phyloP scores from a whole-genome alignment of 768 basidiomycete species.

The Strobilomyces echinocephalus region DNA sequence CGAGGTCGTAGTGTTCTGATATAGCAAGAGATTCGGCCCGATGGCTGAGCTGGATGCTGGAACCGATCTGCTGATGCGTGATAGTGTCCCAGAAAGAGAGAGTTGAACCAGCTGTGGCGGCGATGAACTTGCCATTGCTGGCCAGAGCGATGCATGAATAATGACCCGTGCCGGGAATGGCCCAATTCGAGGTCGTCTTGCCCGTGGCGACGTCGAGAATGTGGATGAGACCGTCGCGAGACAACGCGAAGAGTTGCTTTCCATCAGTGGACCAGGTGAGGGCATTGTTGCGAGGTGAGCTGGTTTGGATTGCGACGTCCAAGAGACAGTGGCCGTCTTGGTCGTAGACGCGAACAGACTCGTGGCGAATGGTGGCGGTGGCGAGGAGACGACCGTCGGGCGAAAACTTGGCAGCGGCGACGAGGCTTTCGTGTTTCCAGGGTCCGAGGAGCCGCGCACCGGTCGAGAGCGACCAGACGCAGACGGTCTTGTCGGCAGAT shows the following conservation, averaged over 20 bases:
- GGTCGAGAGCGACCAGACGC: neutral
- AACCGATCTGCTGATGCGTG: too few species aligned
- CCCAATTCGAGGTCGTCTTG: neutral
- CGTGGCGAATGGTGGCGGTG: too few species aligned
- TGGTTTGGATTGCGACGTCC: neutral
- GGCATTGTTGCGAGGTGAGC: neutral
- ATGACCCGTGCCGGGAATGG: neutral
- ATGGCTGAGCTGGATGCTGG: too few species aligned
- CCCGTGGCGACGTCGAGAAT: neutral
- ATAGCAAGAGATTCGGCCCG: too few species aligned
- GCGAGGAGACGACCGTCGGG: neutral
- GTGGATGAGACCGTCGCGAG: neutral
- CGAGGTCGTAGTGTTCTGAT: too few species aligned
- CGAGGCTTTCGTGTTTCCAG: neutral
- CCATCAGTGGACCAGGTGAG: neutral
- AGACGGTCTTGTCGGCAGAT: too few species aligned
- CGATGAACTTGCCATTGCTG: neutral
- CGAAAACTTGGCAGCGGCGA: neutral
- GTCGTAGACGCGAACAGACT: neutral
- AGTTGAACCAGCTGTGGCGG: neutral
- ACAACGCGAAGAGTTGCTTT: neutral
- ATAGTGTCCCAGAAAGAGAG: too few species aligned
- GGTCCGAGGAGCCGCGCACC: neutral
- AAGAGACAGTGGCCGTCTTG: neutral
- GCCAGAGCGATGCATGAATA: neutral